Evolutionary conservation across 345 rosid genomes (phyloP).

Genomic region (Lumnitzera littorea): DNA sequence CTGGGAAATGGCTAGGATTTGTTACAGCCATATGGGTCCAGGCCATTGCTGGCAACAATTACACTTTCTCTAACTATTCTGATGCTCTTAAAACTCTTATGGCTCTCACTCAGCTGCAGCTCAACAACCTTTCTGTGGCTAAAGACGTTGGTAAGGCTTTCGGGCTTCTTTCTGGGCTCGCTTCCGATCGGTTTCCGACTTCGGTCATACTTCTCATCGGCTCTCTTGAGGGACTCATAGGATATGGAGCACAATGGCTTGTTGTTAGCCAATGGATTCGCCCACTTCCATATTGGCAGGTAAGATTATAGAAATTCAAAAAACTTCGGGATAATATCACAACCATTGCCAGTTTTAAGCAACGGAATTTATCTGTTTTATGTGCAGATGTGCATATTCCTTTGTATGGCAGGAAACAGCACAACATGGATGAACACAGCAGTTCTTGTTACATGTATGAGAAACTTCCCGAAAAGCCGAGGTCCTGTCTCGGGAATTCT

Average conservation of each 20-base stretch:
- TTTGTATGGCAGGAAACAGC: constrained; percentile 60
- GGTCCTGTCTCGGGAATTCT: constrained; percentile 57
- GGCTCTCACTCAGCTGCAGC: constrained; percentile 44
- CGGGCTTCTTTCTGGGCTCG: constrained; percentile 54
- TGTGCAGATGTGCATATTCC: constrained; percentile 50
- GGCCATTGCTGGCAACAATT: constrained; percentile 54
- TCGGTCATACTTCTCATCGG: constrained; percentile 40
- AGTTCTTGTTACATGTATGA: constrained; percentile 52
- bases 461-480: constrained; percentile 50
- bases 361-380: too few species aligned
- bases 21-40: constrained; percentile 62
- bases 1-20: constrained; percentile 58
- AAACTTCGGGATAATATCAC: too few species aligned
- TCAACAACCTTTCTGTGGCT: constrained; percentile 50
- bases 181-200: constrained; percentile 39
- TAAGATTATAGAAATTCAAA: background rate
- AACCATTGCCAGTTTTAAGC: too few species aligned
- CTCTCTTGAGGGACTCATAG: constrained; percentile 39
- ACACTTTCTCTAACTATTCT: constrained; percentile 58
- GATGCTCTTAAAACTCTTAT: constrained; percentile 53
- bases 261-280: constrained; percentile 40
- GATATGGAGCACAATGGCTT: constrained; percentile 71
- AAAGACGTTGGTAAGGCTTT: constrained; percentile 64
- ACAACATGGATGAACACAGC: constrained; percentile 76
- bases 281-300: constrained; percentile 64